Evolutionary conservation across 2,329 filamentous ascomycete species (phyloP).

Genomic region (Colletotrichum limetticola): DNA sequence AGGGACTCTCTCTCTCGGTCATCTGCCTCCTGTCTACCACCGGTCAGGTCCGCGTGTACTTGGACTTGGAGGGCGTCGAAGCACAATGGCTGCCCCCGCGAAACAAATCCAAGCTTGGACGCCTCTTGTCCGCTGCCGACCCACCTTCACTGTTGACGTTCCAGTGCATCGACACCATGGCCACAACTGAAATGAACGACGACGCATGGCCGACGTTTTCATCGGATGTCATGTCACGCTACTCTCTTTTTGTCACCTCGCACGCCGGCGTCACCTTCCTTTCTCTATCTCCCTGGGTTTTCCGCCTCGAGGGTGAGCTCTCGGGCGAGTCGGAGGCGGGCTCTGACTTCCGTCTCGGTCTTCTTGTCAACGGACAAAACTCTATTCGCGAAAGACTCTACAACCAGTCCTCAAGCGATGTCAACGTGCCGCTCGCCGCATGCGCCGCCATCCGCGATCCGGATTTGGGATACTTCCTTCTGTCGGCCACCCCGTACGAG

Average conservation of each 20-base stretch:
- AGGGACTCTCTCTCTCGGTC: slow-evolving; percentile 69
- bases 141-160: slow-evolving; percentile 67
- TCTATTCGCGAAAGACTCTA: slow-evolving; percentile 67
- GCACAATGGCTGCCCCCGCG: slow-evolving; percentile 74
- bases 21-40: slow-evolving; percentile 70
- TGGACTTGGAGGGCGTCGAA: slow-evolving; percentile 71
- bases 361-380: slow-evolving; percentile 68
- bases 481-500: slow-evolving; percentile 68
- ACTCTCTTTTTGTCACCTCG: slow-evolving; percentile 72
- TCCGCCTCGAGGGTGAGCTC: slow-evolving; percentile 71
- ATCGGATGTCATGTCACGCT: slow-evolving; percentile 68
- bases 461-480: slow-evolving; percentile 71
- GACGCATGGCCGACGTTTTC: slow-evolving; percentile 73
- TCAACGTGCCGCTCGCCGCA: slow-evolving; percentile 62
- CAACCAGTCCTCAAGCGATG: slow-evolving; percentile 60
- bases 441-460: slow-evolving; percentile 66
- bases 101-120: slow-evolving; percentile 58
- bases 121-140: slow-evolving; percentile 48
- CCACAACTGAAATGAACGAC: slow-evolving; percentile 62
- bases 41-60: slow-evolving; percentile 69
- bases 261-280: slow-evolving; percentile 69
- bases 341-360: slow-evolving; percentile 69
- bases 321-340: slow-evolving; percentile 66
- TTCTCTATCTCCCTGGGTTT: slow-evolving; percentile 71
- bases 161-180: slow-evolving; percentile 71